Percentiles rank a stretch among this genome's conserved stretches.
Conservation (phyloP, 352 stramenopile species). For the Pythium monospermum region DNA sequence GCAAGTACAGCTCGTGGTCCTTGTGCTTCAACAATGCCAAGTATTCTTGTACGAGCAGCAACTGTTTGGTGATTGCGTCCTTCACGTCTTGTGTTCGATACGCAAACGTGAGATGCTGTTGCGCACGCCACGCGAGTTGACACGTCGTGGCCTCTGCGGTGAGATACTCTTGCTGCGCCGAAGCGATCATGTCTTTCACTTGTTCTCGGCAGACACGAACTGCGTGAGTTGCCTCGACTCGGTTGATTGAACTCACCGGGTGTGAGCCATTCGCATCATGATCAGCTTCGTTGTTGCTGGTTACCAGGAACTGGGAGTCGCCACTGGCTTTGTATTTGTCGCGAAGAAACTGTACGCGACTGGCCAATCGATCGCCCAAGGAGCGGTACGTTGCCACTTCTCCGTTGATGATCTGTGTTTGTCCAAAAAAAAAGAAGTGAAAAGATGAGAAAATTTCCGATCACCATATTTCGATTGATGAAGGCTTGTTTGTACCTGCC, state of each 20-base stretch:
- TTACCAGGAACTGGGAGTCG: constrained; percentile 4
- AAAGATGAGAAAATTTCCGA: neutral
- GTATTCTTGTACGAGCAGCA: constrained; percentile 19
- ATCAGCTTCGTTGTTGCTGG: neutral
- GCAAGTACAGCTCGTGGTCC: constrained; percentile 20
- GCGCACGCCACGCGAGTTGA: constrained; percentile 30
- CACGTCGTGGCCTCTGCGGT: constrained; percentile 21
- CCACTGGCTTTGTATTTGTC: constrained; percentile 4
- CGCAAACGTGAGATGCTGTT: constrained; percentile 23
- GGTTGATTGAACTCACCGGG: constrained; percentile 8
- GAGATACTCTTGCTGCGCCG: constrained; percentile 17
- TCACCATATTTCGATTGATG: neutral
- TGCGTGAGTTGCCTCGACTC: neutral
- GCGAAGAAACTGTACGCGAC: constrained; percentile 14
- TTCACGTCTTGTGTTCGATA: constrained; percentile 21
- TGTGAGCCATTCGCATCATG: neutral
- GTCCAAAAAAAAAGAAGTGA: neutral
- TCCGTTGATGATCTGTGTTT: constrained; percentile 9
- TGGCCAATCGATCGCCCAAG: constrained; percentile 5
- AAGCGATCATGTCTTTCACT: constrained; percentile 7
- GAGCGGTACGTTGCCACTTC: constrained; percentile 15
- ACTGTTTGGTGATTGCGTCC: constrained; percentile 2
- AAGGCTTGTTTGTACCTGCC: constrained; percentile 10
- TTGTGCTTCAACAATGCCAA: constrained; percentile 18
- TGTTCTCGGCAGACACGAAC: constrained; percentile 5